These are phyloP conservation scores for Malus sylvestris DNA, from an alignment of 306 rosid genomes.

Conservation along the genomic window DNA sequence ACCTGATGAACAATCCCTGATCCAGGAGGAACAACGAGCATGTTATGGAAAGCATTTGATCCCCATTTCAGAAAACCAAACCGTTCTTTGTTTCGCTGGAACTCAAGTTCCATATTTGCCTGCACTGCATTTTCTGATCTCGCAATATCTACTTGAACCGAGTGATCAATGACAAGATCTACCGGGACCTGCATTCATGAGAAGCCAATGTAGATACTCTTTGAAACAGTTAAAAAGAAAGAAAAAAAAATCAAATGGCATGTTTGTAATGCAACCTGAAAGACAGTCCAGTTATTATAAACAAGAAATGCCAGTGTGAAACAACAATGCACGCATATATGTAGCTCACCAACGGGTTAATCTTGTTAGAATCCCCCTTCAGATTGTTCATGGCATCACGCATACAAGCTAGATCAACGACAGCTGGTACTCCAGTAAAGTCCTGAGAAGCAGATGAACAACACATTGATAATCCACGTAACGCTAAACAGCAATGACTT, in stretches of 20 bases:
- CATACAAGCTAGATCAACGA: constrained; percentile 98
- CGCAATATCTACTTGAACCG: constrained; percentile 95
- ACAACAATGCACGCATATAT: background rate
- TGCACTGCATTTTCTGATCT: constrained; percentile 92
- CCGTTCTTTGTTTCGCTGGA: constrained; percentile 74
- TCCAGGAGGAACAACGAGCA: constrained; percentile 97
- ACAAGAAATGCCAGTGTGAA: background rate
- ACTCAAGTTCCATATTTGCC: constrained; percentile 85
- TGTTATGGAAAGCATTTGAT: constrained; percentile 77
- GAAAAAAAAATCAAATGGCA: background rate
- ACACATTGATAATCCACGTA: constrained; percentile 1
- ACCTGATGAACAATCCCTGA: constrained; percentile 99
- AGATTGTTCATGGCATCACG: constrained; percentile 94
- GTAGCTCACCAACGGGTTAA: constrained; percentile 82
- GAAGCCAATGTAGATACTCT: background rate
- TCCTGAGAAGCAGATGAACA: constrained; percentile 48
- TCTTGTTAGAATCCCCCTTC: constrained; percentile 86
- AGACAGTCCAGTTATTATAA: background rate
- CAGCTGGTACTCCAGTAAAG: constrained; percentile 96
- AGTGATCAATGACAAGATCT: constrained; percentile 97
- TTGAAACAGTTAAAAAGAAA: background rate
- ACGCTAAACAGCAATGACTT: background rate
- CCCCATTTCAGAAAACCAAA: constrained; percentile 98
- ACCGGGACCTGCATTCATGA: constrained; percentile 69
- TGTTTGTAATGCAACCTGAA: background rate